Conservation (phyloP, 805 yeast genomes). For the Tetrapisispora pingtungensis region DNA sequence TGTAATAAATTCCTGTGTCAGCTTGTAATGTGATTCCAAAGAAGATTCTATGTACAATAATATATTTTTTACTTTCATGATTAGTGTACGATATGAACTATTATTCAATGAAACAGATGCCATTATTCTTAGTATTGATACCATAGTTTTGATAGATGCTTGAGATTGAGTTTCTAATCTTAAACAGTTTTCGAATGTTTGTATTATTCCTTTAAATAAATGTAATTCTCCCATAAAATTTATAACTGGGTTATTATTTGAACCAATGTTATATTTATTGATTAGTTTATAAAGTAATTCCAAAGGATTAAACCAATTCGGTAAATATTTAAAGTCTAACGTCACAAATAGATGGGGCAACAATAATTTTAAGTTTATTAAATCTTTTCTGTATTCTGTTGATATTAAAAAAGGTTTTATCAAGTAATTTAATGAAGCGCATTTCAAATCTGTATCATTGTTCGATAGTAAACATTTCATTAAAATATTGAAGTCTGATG, state of each 20-base stretch:
- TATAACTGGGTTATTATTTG: slow-evolving; percentile 21
- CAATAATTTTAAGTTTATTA: slow-evolving; percentile 10
- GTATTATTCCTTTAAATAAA: slow-evolving; percentile 17
- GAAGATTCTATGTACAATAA: slow-evolving; percentile 17
- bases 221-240: slow-evolving; percentile 17
- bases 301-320: slow-evolving; percentile 28
- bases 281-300: slow-evolving; percentile 15
- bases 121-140: slow-evolving; percentile 20
- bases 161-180: slow-evolving; percentile 11
- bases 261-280: slow-evolving; percentile 18
- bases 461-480: background rate
- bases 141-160: slow-evolving; percentile 11
- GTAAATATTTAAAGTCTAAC: slow-evolving; percentile 17
- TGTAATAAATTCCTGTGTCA: slow-evolving; percentile 14
- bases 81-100: slow-evolving; percentile 17
- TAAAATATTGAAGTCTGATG: slow-evolving; percentile 11
- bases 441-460: slow-evolving; percentile 12
- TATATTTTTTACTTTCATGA: slow-evolving; percentile 16
- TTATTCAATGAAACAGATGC: slow-evolving; percentile 24
- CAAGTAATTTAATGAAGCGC: slow-evolving; percentile 16
- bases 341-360: slow-evolving; percentile 21
- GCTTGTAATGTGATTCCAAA: slow-evolving; percentile 14
- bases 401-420: slow-evolving; percentile 11
- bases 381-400: slow-evolving; percentile 8
- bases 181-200: slow-evolving; percentile 17